Percentiles rank a stretch among this genome's conserved stretches.
Evolutionary conservation across 2,329 filamentous ascomycete species (phyloP).

Genomic region (Aureobasidium sp.): DNA sequence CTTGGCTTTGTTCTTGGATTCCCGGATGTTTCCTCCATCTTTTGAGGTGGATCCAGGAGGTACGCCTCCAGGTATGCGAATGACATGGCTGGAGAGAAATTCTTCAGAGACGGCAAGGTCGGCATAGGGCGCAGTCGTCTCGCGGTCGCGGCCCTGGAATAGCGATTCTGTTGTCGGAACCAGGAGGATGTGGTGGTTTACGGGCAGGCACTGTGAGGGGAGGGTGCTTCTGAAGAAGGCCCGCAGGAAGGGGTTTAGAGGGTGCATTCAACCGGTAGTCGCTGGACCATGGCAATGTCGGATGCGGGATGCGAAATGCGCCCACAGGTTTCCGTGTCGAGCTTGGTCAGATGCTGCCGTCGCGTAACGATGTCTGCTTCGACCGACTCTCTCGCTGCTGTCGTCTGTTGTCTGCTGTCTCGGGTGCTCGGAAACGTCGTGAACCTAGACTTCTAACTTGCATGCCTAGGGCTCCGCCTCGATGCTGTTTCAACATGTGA

Average conservation of each 20-base stretch:
- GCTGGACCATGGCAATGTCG: not conserved
- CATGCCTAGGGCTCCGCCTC: not conserved
- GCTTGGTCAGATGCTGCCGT: not conserved
- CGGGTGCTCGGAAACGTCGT: not conserved
- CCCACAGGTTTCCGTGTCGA: not conserved
- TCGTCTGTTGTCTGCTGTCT: not conserved
- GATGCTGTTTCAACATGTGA: not conserved
- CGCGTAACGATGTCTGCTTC: not conserved
- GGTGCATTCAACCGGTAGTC: constrained; percentile 58
- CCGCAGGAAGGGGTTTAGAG: constrained; percentile 96
- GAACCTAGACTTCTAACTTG: not conserved
- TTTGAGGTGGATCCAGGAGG: constrained; percentile 36
- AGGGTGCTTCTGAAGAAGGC: constrained; percentile 98
- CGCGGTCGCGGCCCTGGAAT: constrained; percentile 77
- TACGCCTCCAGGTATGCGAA: constrained; percentile 62
- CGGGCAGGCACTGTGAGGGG: constrained; percentile 80
- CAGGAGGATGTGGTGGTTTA: constrained; percentile 83
- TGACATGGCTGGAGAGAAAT: constrained; percentile 91
- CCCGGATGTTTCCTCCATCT: constrained; percentile 54
- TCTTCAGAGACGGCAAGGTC: constrained; percentile 87
- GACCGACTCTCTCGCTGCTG: not conserved
- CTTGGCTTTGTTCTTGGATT: constrained; percentile 85
- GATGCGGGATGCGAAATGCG: not conserved
- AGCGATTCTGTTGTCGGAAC: constrained; percentile 91
- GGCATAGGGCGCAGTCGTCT: constrained; percentile 65